phyloP scores from a whole-genome alignment of 2,329 filamentous ascomycete species.

The Reticulascus tulasneorum region DNA sequence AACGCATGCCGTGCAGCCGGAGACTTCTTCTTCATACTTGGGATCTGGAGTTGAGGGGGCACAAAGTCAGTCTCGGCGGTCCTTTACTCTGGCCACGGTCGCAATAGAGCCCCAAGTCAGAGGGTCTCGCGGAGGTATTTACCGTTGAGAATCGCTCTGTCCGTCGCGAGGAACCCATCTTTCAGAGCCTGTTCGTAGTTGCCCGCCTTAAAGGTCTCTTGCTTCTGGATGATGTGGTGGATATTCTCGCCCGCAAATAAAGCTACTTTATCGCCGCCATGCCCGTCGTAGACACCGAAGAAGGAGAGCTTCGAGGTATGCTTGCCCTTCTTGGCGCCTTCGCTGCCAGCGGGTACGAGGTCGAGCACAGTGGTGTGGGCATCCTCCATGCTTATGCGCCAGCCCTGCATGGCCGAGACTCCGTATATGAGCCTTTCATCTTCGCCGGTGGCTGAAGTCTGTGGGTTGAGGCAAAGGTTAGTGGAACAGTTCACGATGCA shows the following conservation, averaged over 20 bases:
- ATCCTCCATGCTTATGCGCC: conserved; percentile 99
- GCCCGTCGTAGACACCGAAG: conserved; percentile 97
- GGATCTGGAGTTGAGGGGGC: conserved; percentile 60
- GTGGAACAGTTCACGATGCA: neutral
- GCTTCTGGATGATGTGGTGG: conserved; percentile 90
- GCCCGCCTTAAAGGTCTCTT: conserved; percentile 86
- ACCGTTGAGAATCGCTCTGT: conserved; percentile 95
- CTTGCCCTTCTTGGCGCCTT: conserved; percentile 60
- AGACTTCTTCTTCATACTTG: conserved; percentile 95
- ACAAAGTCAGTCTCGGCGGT: neutral
- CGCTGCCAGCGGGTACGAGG: conserved; percentile 57
- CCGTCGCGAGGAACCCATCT: conserved; percentile 94
- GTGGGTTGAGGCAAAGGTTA: conserved; percentile 16
- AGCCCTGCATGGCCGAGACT: conserved; percentile 98
- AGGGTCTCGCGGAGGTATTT: conserved; percentile 28
- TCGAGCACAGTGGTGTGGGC: conserved; percentile 88
- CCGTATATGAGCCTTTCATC: conserved; percentile 93
- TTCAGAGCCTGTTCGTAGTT: conserved; percentile 95
- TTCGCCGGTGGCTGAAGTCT: conserved; percentile 86
- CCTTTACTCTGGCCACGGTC: neutral
- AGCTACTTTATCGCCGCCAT: conserved; percentile 95
- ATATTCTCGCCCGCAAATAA: conserved; percentile 89
- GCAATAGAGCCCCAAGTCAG: neutral
- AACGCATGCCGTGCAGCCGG: conserved; percentile 93
- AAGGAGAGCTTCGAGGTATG: conserved; percentile 78